Evolutionary conservation across 2,329 filamentous ascomycete genomes (phyloP), one percentile per base, ranked within the genome.

Genomic region (Exophiala xenobiotica): DNA sequence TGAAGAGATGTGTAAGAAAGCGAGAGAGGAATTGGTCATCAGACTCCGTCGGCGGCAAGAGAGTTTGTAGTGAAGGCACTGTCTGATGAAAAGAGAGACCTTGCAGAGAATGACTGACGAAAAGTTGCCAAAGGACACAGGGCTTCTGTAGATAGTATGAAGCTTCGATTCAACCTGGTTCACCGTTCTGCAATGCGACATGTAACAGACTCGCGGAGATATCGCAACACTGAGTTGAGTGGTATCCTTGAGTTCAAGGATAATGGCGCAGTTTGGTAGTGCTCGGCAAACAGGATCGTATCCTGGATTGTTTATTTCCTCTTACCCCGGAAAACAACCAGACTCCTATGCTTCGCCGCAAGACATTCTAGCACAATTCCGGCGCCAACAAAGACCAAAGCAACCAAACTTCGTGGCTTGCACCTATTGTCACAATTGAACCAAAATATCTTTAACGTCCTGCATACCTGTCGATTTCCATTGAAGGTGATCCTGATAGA

Each of bases 1-100:
- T 2, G 46, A 40, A 2, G 40, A 61, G 49, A 64, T 65, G 63
- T 63, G 59, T 46, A 48, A 50, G 23, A 55, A 65, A 16, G 67
- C 67, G 5, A 58, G 14, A 24, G 43, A 56, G 40, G 46, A 48
- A 11, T 38, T 67, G 51, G 51, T 47, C 23, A 53, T 41, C 37
- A 55, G 46, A 20, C 37, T 39, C 16, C 33, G 16, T 27, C 63
- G 27, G n/a, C 27, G 23, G 42, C 24, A 27, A 27, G 24, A 27
- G 24, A 27, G 6, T 27, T 27, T 27, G 24, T 27, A 27, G 24
- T 27, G 6, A 12, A 27, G 24, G 24, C 6, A 27, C 12, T 6
- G 24, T 27, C 24, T 27, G 12, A 27, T 27, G 24, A 27, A 27
- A n/a, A 27, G 24, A 27, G 6, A 27, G 24, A 27, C 24, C 24